Conservation (phyloP, 129 eudicot species). For the Centaurea solstitialis region DNA sequence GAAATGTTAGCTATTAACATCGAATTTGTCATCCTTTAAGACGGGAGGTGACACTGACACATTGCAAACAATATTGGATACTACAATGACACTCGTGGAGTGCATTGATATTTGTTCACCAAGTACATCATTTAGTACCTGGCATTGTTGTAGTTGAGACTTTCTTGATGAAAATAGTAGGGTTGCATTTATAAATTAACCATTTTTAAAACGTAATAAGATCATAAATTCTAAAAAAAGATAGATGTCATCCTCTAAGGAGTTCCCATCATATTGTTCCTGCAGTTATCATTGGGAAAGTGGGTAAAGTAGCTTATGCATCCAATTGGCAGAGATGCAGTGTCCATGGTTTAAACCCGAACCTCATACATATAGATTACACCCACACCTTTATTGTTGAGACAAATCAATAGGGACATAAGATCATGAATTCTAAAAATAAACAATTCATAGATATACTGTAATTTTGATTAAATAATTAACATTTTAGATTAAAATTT, state of each 20-base stretch:
- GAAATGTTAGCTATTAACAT: not conserved
- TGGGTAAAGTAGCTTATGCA: too few relatives aligned
- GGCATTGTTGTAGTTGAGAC: not conserved
- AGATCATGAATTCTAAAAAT: not conserved
- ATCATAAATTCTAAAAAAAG: not conserved
- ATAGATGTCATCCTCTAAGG: too few relatives aligned
- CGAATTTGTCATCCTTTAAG: not conserved
- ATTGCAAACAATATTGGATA: not conserved
- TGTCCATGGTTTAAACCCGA: too few relatives aligned
- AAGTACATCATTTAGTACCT: not conserved
- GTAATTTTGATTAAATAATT: too few relatives aligned
- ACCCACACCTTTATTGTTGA: too few relatives aligned
- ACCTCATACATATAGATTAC: too few relatives aligned
- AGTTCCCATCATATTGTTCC: too few relatives aligned
- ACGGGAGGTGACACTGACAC: not conserved
- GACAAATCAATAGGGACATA: not conserved
- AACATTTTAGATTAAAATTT: not conserved
- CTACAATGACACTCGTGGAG: not conserved
- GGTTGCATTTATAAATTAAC: not conserved
- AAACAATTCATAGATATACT: too few relatives aligned
- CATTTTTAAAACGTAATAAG: not conserved
- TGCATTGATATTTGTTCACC: not conserved
- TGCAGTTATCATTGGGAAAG: too few relatives aligned
- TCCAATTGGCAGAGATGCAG: too few relatives aligned
- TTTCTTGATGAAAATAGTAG: not conserved